Evolutionary conservation across 306 rosid genomes (phyloP), one percentile per base, ranked within the genome.

Genomic region (Inga leiocalycina): DNA sequence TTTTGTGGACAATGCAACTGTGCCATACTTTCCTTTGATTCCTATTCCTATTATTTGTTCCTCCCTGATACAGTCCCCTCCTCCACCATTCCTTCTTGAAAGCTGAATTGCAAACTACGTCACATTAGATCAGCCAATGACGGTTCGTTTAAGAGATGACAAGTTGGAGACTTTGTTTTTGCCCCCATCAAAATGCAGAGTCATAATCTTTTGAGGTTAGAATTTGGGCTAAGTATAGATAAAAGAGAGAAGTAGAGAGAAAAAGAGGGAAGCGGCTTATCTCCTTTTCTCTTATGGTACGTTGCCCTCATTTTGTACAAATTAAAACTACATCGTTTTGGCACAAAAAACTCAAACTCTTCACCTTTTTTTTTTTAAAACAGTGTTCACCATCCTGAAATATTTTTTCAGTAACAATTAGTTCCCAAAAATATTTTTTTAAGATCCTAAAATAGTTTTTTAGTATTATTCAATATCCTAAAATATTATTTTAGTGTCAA

Each of bases 21-120:
- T 54, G 94, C 91, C 79, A 81, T 92, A 82, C 89, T 92, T 72
- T 94, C 91, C 17, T 90, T 92, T 6, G 94, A 90, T 77, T 92
- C 94, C 20, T 87, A 79, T 73, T 92, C 90, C 78, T 93, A 94
- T 4, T 92, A 92, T 84, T 84, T 92, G 51, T 89, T 92, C 77
- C 83, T 92, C 35, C 91, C 89, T 1, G 91, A 83, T 65, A 82
- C 17, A 4, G 13, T 30, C 69, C 19, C 69, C 37, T 30, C 69
- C 68, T 27, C 69, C 16, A 20, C 32, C 66, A 12, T 4, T 24
- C 68, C 35, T 64, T 5, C 69, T 64, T 64, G 69, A 64, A 30
- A 64, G 69, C 16, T 61, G 68, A 24, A 24, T 4, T 61, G 68
- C 4, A 61, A 61, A 61, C 35, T 11, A 27, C 16, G 4, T 10